Conservation (phyloP, 805 yeast species). For the Pichia exigua region DNA sequence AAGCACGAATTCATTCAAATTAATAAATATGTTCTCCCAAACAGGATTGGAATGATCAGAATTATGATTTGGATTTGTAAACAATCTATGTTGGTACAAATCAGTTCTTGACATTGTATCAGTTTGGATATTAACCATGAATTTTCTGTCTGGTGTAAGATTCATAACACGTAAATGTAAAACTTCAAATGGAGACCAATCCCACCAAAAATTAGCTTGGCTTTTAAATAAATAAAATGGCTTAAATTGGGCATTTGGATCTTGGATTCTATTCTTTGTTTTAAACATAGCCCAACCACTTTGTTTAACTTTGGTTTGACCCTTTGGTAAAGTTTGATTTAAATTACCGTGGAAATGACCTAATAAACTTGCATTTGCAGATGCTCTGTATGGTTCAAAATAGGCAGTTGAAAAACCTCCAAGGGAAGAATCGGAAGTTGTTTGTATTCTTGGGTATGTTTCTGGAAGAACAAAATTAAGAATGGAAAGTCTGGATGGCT, state of each 20-base stretch:
- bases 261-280: conserved; percentile 52
- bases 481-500: conserved; percentile 30
- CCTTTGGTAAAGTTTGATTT: conserved; percentile 55
- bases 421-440: conserved; percentile 64
- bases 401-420: conserved; percentile 64
- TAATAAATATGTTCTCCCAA: conserved; percentile 80
- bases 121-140: conserved; percentile 73
- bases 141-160: conserved; percentile 48
- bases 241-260: conserved; percentile 34
- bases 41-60: conserved; percentile 19
- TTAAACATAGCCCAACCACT: conserved; percentile 80
- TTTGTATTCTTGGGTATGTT: conserved; percentile 42
- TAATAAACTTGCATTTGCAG: conserved; percentile 29
- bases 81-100: conserved; percentile 74
- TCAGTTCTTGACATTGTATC: conserved; percentile 73
- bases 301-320: conserved; percentile 53
- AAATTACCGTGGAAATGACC: conserved; percentile 68
- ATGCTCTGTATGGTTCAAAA: conserved; percentile 37
- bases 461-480: conserved; percentile 51
- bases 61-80: conserved; percentile 45
- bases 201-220: conserved; percentile 49
- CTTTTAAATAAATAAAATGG: conserved; percentile 31
- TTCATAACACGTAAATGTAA: conserved; percentile 66
- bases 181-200: conserved; percentile 57
- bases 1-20: conserved; percentile 70